Conservation (phyloP, 306 rosid genomes). For the Cucurbita argyrosperma region DNA sequence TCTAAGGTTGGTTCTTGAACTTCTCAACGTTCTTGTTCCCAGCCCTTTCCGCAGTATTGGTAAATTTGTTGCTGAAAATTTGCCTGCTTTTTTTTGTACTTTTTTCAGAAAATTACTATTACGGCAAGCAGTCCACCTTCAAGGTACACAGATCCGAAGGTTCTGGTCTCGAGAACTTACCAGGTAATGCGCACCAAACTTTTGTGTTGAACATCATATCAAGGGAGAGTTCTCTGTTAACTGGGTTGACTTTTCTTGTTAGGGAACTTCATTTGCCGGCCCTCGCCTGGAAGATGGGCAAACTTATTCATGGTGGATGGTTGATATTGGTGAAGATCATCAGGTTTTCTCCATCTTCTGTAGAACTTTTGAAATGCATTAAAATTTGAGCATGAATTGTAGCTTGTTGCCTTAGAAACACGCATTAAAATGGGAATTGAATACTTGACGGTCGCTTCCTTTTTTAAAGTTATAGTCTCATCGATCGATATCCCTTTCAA, state of each 20-base stretch:
- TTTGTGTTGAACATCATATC: background rate
- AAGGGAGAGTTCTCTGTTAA: constrained; percentile 2
- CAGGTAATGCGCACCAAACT: constrained; percentile 28
- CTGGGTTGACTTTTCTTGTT: constrained; percentile 4
- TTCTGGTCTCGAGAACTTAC: constrained; percentile 76
- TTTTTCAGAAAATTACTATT: constrained; percentile 50
- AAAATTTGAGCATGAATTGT: background rate
- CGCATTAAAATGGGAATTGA: background rate
- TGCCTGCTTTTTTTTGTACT: background rate
- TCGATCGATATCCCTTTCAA: background rate
- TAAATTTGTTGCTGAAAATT: background rate
- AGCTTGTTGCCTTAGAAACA: background rate
- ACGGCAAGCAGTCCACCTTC: constrained; percentile 74
- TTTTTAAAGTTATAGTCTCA: background rate
- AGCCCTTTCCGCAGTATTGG: background rate
- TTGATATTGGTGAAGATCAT: constrained; percentile 72
- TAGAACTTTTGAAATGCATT: background rate
- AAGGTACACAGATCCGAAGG: constrained; percentile 93
- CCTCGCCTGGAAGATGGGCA: constrained; percentile 69
- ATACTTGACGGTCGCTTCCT: background rate
- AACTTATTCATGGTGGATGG: constrained; percentile 75
- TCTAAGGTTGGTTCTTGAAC: constrained; percentile 42
- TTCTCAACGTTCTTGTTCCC: background rate
- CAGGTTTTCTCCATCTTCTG: constrained; percentile 35
- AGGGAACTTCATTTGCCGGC: constrained; percentile 95